Conservation (phyloP, 2,329 filamentous ascomycete species). For the Colletotrichum trifolii region DNA sequence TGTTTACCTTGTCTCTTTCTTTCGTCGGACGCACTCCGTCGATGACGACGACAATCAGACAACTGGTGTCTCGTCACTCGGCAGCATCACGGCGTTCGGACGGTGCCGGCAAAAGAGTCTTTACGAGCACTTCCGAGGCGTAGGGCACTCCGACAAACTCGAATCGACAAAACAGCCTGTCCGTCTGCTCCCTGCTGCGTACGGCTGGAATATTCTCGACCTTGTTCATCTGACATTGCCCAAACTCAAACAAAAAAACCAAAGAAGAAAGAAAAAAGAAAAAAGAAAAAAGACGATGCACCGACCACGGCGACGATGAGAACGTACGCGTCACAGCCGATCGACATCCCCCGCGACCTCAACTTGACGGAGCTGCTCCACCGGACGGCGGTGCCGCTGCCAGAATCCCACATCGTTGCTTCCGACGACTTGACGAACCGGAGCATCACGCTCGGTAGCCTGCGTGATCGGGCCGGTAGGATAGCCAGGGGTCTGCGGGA, state of each 20-base stretch:
- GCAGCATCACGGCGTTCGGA: background rate
- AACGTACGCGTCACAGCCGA: constrained; percentile 45
- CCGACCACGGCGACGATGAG: constrained; percentile 41
- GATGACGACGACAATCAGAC: constrained; percentile 4
- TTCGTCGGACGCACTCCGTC: background rate
- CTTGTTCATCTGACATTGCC: background rate
- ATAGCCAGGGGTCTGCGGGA: constrained; percentile 52
- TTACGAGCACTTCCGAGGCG: no score
- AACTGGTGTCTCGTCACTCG: constrained; percentile 1
- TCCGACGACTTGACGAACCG: constrained; percentile 56
- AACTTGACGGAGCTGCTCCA: constrained; percentile 59
- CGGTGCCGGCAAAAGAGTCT: background rate
- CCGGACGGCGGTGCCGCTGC: constrained; percentile 47
- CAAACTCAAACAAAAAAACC: constrained; percentile 1
- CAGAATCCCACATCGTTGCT: constrained; percentile 55
- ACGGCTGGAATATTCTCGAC: background rate
- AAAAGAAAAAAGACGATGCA: background rate
- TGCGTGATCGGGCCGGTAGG: constrained; percentile 52
- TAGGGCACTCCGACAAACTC: background rate
- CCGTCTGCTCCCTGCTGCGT: background rate
- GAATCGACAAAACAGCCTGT: background rate
- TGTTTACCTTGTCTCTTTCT: no score
- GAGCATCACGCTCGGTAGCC: constrained; percentile 55
- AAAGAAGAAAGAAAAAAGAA: background rate
- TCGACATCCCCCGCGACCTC: constrained; percentile 50